phyloP scores from a whole-genome alignment of 2,329 filamentous ascomycete genomes.

The Diaporthe aspalathi region DNA sequence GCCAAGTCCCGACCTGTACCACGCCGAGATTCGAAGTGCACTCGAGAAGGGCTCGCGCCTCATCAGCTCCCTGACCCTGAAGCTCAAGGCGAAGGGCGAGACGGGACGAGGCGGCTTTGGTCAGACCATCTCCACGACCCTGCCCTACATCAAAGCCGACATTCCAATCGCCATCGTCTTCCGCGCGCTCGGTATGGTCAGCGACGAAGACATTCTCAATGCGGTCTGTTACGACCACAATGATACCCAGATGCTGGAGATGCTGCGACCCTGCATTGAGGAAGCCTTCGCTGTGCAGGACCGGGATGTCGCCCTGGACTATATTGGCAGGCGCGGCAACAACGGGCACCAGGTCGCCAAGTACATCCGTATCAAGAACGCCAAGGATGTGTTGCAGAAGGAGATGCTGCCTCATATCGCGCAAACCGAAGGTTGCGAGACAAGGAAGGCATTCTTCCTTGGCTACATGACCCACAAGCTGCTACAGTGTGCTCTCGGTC shows the following conservation, averaged over 20 bases:
- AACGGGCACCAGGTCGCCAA: slow-evolving; percentile 76
- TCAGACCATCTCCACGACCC: slow-evolving; percentile 87
- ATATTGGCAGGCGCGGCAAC: slow-evolving; percentile 91
- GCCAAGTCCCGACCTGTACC: slow-evolving; percentile 91
- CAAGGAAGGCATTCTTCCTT: slow-evolving; percentile 95
- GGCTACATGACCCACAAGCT: slow-evolving; percentile 99
- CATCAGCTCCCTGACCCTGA: slow-evolving; percentile 92
- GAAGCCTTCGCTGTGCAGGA: slow-evolving; percentile 98
- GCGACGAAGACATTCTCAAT: slow-evolving; percentile 97
- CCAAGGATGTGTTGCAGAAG: slow-evolving; percentile 94
- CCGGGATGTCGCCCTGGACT: slow-evolving; percentile 92
- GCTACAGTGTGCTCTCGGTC: slow-evolving; percentile 90
- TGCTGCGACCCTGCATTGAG: slow-evolving; percentile 96
- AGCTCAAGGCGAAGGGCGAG: slow-evolving; percentile 88
- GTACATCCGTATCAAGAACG: slow-evolving; percentile 91
- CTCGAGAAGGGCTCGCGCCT: slow-evolving; percentile 95
- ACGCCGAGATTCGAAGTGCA: slow-evolving; percentile 95
- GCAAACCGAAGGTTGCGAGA: slow-evolving; percentile 93
- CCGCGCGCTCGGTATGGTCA: slow-evolving; percentile 93
- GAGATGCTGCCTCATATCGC: slow-evolving; percentile 97
- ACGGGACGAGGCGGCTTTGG: slow-evolving; percentile 82
- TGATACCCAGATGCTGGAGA: slow-evolving; percentile 97
- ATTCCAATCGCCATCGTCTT: slow-evolving; percentile 96
- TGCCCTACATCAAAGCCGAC: slow-evolving; percentile 94
- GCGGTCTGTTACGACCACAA: slow-evolving; percentile 97